Conservation (phyloP, 179 eudicot genomes). For the Patellifolia procumbens region DNA sequence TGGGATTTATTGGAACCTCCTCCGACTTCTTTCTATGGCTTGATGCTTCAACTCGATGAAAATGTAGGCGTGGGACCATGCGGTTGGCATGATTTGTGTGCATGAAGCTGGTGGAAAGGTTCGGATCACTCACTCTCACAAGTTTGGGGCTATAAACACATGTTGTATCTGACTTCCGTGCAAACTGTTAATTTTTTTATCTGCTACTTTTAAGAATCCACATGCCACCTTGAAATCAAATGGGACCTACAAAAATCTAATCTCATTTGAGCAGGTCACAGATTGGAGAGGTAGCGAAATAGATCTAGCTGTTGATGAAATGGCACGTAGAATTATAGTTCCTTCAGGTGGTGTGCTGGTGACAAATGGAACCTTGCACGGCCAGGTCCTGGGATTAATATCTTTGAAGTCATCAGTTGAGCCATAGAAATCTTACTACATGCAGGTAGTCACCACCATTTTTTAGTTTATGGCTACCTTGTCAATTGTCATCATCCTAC, state of each 20-base stretch:
- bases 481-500: constrained; percentile 8
- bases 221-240: neutral
- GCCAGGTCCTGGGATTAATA: constrained; percentile 55
- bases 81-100: constrained; percentile 89
- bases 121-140: constrained; percentile 11
- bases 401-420: constrained; percentile 45
- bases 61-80: constrained; percentile 91
- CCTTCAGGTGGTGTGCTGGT: constrained; percentile 88
- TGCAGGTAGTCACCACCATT: constrained; percentile 24
- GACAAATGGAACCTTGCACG: constrained; percentile 60
- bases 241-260: neutral
- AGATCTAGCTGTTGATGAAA: constrained; percentile 70
- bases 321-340: constrained; percentile 56
- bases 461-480: neutral
- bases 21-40: neutral
- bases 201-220: neutral
- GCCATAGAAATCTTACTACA: constrained; percentile 26
- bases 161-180: neutral
- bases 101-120: constrained; percentile 98
- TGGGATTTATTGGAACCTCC: neutral
- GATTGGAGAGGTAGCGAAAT: constrained; percentile 78
- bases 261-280: constrained; percentile 53
- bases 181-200: neutral
- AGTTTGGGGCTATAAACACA: neutral
- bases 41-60: constrained; percentile 23